Conservation (phyloP, 768 basidiomycete species). For the Tulasnella sp. region DNA sequence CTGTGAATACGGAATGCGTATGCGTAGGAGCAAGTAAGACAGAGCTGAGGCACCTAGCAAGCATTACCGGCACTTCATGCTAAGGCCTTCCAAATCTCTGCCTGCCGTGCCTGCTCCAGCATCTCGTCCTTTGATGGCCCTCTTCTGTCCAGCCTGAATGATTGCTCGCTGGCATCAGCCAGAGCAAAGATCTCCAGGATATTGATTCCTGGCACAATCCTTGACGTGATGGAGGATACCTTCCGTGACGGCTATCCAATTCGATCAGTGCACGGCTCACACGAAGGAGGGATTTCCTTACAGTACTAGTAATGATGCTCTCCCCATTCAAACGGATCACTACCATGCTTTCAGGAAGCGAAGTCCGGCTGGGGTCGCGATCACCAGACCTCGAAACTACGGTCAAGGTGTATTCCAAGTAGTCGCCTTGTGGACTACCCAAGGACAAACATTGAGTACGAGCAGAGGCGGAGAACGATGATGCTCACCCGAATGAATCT, state of each 20-base stretch:
- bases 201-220: neutral
- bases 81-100: neutral
- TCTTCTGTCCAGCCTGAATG: neutral
- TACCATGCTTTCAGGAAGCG: neutral
- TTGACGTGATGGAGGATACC: neutral
- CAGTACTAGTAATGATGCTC: neutral
- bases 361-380: neutral
- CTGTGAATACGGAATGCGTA: neutral
- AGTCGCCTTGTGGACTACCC: neutral
- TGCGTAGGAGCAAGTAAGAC: neutral
- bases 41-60: neutral
- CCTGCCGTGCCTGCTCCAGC: neutral
- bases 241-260: neutral
- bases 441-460: neutral
- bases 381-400: neutral
- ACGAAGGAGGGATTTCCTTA: neutral
- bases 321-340: neutral
- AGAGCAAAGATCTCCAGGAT: neutral
- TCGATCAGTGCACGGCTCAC: neutral
- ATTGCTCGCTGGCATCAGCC: neutral
- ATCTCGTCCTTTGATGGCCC: neutral
- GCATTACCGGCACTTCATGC: neutral
- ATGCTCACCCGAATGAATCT: neutral
- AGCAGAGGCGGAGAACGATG: neutral
- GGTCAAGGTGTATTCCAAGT: neutral